Percentiles rank a stretch among this genome's conserved stretches.
Evolutionary conservation across 208 protist genomes (phyloP).

Genomic region (Trypanosoma cruzi): DNA sequence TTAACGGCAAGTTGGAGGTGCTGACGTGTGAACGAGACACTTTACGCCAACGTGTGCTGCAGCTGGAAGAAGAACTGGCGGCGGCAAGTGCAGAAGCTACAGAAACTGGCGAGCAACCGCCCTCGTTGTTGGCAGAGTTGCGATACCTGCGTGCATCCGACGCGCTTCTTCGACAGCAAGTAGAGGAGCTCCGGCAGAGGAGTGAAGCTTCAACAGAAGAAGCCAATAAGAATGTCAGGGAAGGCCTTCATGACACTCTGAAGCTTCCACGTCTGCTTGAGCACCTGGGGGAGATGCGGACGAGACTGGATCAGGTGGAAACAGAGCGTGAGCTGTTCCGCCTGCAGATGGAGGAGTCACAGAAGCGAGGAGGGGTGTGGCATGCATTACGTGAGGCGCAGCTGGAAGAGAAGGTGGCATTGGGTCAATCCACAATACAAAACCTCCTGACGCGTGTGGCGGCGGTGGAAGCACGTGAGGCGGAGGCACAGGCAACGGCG

Average conservation of each 20-base stretch:
- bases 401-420: constrained; percentile 34
- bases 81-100: no score
- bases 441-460: constrained; percentile 2
- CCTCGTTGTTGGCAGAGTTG: constrained; percentile 60
- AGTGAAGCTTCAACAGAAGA: constrained; percentile 14
- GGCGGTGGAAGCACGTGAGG: constrained; percentile 8
- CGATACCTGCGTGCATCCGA: constrained; percentile 58
- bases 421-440: constrained; percentile 16
- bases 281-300: constrained; percentile 29
- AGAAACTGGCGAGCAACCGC: constrained; percentile 34
- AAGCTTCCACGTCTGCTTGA: constrained; percentile 24
- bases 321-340: constrained; percentile 24
- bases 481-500: no score
- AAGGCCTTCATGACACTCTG: constrained; percentile 15
- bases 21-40: constrained; percentile 45
- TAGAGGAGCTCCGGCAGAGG: constrained; percentile 32
- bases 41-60: constrained; percentile 34
- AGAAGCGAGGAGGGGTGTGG: constrained; percentile 24
- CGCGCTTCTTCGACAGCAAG: constrained; percentile 46
- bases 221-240: constrained; percentile 24
- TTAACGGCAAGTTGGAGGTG: constrained; percentile 54
- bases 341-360: constrained; percentile 31
- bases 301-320: constrained; percentile 11
- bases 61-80: constrained; percentile 18
- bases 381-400: constrained; percentile 30